phyloP scores from a whole-genome alignment of 352 stramenopile species.

The Aphanomyces stellatus region DNA sequence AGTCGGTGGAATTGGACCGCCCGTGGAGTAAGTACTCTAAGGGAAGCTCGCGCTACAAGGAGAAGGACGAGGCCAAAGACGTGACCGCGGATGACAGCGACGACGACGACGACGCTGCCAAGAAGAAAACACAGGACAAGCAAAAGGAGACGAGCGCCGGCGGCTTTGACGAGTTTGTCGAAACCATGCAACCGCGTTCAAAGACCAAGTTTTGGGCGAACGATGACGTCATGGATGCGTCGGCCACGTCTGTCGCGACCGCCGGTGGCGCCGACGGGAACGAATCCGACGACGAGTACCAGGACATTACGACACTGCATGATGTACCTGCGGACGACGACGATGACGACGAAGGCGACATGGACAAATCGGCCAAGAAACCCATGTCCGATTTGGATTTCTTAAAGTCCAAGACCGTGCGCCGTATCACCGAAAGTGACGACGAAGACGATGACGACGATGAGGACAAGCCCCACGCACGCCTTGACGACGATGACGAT shows the following conservation, averaged over 20 bases:
- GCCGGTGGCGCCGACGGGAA: slow-evolving; percentile 33
- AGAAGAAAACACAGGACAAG: too few species aligned
- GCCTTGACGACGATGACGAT: slow-evolving; percentile 33
- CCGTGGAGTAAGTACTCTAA: slow-evolving; percentile 87
- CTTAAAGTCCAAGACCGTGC: slow-evolving; percentile 89
- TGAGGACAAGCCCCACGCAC: too few species aligned
- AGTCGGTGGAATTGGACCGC: slow-evolving; percentile 50
- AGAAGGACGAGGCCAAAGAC: slow-evolving; percentile 25
- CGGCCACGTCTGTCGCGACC: slow-evolving; percentile 24
- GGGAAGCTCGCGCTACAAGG: slow-evolving; percentile 66
- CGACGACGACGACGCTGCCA: slow-evolving; percentile 8
- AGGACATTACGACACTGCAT: slow-evolving; percentile 33
- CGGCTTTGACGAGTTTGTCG: slow-evolving; percentile 84
- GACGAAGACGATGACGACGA: slow-evolving; percentile 31
- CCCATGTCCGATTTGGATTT: slow-evolving; percentile 89
- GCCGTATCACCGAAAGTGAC: slow-evolving; percentile 79
- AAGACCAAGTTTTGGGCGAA: slow-evolving; percentile 89
- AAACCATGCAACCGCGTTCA: slow-evolving; percentile 83
- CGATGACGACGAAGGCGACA: slow-evolving; percentile 28
- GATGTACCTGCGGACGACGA: slow-evolving; percentile 20
- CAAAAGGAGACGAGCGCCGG: slow-evolving; percentile 30
- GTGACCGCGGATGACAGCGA: background rate
- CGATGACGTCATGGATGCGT: slow-evolving; percentile 66
- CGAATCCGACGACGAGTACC: slow-evolving; percentile 74
- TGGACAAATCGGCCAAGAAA: slow-evolving; percentile 22